phyloP scores from a whole-genome alignment of 202 grass and related monocot species.

The Cymbopogon flexuosus region DNA sequence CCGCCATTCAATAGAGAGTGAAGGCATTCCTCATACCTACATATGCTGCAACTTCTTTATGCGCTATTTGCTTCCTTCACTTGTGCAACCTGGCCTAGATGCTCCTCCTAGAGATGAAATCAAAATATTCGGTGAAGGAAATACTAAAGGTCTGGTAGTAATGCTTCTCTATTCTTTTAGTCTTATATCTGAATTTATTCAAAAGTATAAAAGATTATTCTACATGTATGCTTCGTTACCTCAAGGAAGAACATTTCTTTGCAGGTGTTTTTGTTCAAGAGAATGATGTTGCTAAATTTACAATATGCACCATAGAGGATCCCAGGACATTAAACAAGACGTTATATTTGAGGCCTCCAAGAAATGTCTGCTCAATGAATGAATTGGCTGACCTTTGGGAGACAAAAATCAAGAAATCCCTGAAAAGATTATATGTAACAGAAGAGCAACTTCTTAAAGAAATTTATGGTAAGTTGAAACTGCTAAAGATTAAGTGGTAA shows the following conservation, averaged over 20 bases:
- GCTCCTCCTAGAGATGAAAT: slow-evolving; percentile 80
- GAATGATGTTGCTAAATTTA: slow-evolving; percentile 69
- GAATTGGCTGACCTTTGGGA: slow-evolving; percentile 75
- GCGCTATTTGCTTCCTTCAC: slow-evolving; percentile 81
- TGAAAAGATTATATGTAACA: slow-evolving; percentile 48
- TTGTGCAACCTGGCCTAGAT: slow-evolving; percentile 69
- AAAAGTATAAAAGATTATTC: slow-evolving; percentile 6
- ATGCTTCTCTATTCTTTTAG: neutral
- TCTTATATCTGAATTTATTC: slow-evolving; percentile 3
- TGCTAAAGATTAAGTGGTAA: neutral
- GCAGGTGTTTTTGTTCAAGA: slow-evolving; percentile 74
- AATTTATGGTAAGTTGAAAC: slow-evolving; percentile 57
- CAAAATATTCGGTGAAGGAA: slow-evolving; percentile 73
- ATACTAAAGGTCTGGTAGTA: slow-evolving; percentile 54
- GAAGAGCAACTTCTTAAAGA: slow-evolving; percentile 68
- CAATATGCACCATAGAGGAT: slow-evolving; percentile 65
- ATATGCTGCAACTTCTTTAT: slow-evolving; percentile 92
- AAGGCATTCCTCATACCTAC: slow-evolving; percentile 82
- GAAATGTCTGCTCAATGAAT: slow-evolving; percentile 72
- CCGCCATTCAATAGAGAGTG: slow-evolving; percentile 56
- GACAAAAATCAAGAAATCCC: slow-evolving; percentile 53
- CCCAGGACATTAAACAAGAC: slow-evolving; percentile 77
- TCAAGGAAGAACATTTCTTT: slow-evolving; percentile 27
- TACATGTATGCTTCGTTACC: slow-evolving; percentile 1
- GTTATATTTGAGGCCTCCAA: slow-evolving; percentile 65